Percentiles rank a stretch among this genome's conserved stretches.
phyloP scores from a whole-genome alignment of 805 yeast genomes.

The Candida stauntonica region DNA sequence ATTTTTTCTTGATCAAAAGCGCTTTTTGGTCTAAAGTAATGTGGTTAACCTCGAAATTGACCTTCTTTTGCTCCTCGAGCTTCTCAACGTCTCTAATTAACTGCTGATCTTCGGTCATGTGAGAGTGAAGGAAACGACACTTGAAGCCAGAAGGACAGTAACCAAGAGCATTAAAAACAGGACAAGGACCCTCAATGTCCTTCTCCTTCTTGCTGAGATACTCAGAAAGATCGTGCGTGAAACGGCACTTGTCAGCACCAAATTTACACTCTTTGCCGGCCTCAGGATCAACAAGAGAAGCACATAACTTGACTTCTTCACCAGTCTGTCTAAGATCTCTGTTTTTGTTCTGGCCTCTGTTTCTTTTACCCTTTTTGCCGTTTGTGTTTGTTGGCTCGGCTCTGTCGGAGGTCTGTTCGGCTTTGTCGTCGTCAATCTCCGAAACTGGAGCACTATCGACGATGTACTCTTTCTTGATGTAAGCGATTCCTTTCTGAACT shows the following conservation, averaged over 20 bases:
- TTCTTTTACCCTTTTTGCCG: slow-evolving; percentile 42
- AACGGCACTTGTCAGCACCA: slow-evolving; percentile 70
- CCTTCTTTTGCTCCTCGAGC: slow-evolving; percentile 31
- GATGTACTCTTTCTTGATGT: slow-evolving; percentile 67
- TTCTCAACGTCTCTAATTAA: slow-evolving; percentile 41
- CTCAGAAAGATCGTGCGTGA: slow-evolving; percentile 64
- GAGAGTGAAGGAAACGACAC: slow-evolving; percentile 86
- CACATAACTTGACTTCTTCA: slow-evolving; percentile 64
- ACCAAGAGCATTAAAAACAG: slow-evolving; percentile 78
- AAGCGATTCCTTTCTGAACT: slow-evolving; percentile 59
- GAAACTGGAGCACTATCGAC: slow-evolving; percentile 30
- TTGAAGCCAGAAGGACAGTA: slow-evolving; percentile 89
- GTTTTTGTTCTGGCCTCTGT: slow-evolving; percentile 79
- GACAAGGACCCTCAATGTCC: slow-evolving; percentile 78
- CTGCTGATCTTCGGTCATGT: slow-evolving; percentile 45
- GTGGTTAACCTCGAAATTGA: slow-evolving; percentile 60
- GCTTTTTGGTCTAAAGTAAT: slow-evolving; percentile 40
- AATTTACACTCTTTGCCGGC: slow-evolving; percentile 45
- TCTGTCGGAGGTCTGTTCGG: slow-evolving; percentile 39
- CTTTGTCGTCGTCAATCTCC: slow-evolving; percentile 41
- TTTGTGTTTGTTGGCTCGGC: slow-evolving; percentile 30
- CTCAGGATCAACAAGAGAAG: slow-evolving; percentile 54
- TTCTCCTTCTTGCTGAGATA: slow-evolving; percentile 63
- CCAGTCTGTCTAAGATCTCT: slow-evolving; percentile 69
- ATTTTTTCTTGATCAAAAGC: slow-evolving; percentile 45